Base-by-base conservation (phyloP, 2,329 filamentous ascomycete genomes). In the Penicillium expansum region DNA sequence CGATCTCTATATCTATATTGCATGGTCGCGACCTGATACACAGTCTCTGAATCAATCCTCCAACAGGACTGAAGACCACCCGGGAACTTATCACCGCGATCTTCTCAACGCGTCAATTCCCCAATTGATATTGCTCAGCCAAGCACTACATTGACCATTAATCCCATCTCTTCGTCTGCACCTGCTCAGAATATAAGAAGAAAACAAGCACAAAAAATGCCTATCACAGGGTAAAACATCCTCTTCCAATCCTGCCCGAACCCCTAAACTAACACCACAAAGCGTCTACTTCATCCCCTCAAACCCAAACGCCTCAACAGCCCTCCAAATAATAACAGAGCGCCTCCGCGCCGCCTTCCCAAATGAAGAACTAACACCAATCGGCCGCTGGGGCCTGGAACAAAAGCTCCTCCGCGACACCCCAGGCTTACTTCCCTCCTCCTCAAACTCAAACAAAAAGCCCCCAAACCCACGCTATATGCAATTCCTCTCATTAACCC, bases 221-320 rank as follows among this genome's bases (percentile, higher is more conserved):
- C 71, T 56, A 66, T 72, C 55, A 72, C 71, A 49, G 74, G 73
- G 73, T 76, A 72, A 41, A 41, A 48, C 14, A 0, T n/a, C 27
- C 13, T 33, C 43, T 18, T 35, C 20, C 1, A 24, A 5, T 24
- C 8, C 35, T 48, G 33, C n/a, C 18, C 10, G 6, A 30, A 27
- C 0, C 0, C 13, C 16, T 10, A 39, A 47, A 48, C 38, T 51
- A 56, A 42, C 29, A 33, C n/a, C 13, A n/a, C 24, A 13, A 44
- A 77, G 75, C n/a, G 69, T 77, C 55, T 77, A 73, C 62, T 77
- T 77, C 61, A 72, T 77, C 39, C 74, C 74, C 32, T 72, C 74
- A 20, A 74, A 71, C 47, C 73, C 75, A 49, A 76, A 76, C 57
- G 63, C 73, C 27, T 64, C 73, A 33, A 76, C 74, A 6, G 71